Evolutionary conservation across 345 rosid genomes (phyloP), one percentile per base, ranked within the genome.

Genomic region (Eutrema yunnanense): DNA sequence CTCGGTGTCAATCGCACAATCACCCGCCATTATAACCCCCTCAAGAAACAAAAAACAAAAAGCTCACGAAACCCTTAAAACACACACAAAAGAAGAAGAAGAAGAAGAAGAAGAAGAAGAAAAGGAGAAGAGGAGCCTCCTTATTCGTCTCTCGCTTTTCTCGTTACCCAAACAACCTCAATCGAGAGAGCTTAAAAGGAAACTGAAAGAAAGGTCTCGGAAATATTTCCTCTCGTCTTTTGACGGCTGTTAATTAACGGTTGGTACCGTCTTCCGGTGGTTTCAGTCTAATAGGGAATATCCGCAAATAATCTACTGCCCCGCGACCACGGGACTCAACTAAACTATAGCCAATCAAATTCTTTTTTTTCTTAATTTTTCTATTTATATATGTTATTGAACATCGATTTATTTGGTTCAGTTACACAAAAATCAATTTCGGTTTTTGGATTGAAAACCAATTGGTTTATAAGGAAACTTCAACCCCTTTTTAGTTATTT

Each of bases 211-310:
- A 54, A 50, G 29, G 11, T 55, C 53, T 59, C 6, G 3, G 42
- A 49, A 12, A 9, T 19, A 32, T 40, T 48, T 60, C 40, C 16
- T 50, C 68, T 58, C 67, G 56, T 27, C 64, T 22, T 58, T 53
- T 78, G 87, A 82, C 86, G 86, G 82, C 84, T 74, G 86, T 84
- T 73, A 86, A 74, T 65, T 80, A 82, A 81, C 90, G 87, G 88
- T 82, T 82, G 76, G 78, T 65, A 70, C 71, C 69, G 69, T 76
- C 81, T 79, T 78, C 75, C 78, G 74, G 79, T 71, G 67, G 77
- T 64, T 66, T 49, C 62, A 42, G 47, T 48, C 62, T 53, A 8
- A 10, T 32, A n/a, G 74, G 51, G 50, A 37, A 51, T 57, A 50
- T 43, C 69, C 12, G 50, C 44, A 7, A 7, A 6, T 13, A 13